Conservation (phyloP, 73 alveolate species). For the Paramecium bursaria region DNA sequence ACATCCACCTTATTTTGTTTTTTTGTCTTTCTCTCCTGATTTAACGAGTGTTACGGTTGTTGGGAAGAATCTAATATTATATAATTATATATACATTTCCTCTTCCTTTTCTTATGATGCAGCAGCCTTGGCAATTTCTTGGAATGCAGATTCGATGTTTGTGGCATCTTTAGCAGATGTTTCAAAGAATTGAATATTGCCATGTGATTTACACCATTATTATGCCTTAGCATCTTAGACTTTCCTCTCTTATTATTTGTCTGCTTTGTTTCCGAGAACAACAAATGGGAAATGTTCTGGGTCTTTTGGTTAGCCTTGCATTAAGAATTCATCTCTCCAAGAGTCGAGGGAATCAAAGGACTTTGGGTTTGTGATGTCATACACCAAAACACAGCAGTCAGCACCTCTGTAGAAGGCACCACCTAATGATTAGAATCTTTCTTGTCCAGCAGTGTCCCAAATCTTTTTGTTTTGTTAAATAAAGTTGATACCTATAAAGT, state of each 20-base stretch:
- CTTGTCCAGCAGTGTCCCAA: constrained; percentile 83
- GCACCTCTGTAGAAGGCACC: constrained; percentile 99
- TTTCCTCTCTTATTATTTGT: constrained; percentile 74
- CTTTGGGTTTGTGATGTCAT: constrained; percentile 88
- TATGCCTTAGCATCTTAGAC: constrained; percentile 85
- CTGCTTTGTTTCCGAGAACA: constrained; percentile 95
- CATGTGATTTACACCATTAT: constrained; percentile 93
- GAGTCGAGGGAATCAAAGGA: constrained; percentile 91
- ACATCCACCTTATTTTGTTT: constrained; percentile 47
- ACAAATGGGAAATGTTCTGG: constrained; percentile 97
- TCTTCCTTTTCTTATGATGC: constrained; percentile 73
- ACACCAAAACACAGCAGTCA: constrained; percentile 95
- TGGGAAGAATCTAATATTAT: constrained; percentile 30
- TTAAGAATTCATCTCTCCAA: constrained; percentile 96
- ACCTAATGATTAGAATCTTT: constrained; percentile 90
- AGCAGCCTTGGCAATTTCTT: constrained; percentile 88
- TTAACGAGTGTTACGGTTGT: constrained; percentile 58
- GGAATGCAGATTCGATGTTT: constrained; percentile 90
- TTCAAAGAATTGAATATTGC: constrained; percentile 85
- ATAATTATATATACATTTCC: constrained; percentile 23
- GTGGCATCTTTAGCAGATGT: constrained; percentile 89
- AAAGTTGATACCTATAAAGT: constrained; percentile 87
- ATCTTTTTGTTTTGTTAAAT: constrained; percentile 80
- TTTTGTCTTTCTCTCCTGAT: not conserved
- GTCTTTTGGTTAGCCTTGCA: constrained; percentile 90